A percentile compares a stretch with the other conserved stretches of the same genome.
phyloP scores from a whole-genome alignment of 2,329 filamentous ascomycete species.

The Stachybotrys chlorohalonatus region DNA sequence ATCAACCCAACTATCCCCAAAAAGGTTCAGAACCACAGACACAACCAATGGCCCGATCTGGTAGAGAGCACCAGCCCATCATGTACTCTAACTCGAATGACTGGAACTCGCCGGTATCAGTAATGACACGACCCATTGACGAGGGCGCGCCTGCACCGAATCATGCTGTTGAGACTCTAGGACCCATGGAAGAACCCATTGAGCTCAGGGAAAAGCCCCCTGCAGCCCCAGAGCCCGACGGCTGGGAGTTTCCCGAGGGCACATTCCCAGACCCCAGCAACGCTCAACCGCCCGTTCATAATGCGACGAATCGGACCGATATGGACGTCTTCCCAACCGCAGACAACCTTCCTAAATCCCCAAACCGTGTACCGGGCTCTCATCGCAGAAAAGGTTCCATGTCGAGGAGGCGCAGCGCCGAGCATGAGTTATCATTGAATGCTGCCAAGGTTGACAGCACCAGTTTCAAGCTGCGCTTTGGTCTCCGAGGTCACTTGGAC shows the following conservation, averaged over 20 bases:
- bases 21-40: constrained; percentile 30
- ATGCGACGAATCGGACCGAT: constrained; percentile 60
- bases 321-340: constrained; percentile 81
- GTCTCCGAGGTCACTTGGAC: constrained; percentile 83
- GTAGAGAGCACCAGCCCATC: constrained; percentile 37
- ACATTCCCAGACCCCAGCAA: constrained; percentile 48
- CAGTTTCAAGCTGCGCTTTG: constrained; percentile 88
- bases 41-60: constrained; percentile 43
- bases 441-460: constrained; percentile 54
- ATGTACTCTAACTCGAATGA: constrained; percentile 28
- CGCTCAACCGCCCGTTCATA: constrained; percentile 21
- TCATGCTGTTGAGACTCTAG: constrained; percentile 29
- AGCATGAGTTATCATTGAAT: constrained; percentile 51
- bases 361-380: constrained; percentile 56
- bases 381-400: constrained; percentile 77
- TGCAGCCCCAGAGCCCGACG: constrained; percentile 51
- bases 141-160: constrained; percentile 22
- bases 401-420: constrained; percentile 60
- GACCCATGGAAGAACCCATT: constrained; percentile 28
- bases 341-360: constrained; percentile 73
- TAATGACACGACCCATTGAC: constrained; percentile 24
- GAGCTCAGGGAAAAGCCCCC: constrained; percentile 37
- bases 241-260: constrained; percentile 88
- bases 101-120: constrained; percentile 22
- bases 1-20: constrained; percentile 20